A percentile compares a stretch with the other conserved stretches of the same genome.
Evolutionary conservation across 306 rosid genomes (phyloP).

Genomic region (Lathyrus sativus): DNA sequence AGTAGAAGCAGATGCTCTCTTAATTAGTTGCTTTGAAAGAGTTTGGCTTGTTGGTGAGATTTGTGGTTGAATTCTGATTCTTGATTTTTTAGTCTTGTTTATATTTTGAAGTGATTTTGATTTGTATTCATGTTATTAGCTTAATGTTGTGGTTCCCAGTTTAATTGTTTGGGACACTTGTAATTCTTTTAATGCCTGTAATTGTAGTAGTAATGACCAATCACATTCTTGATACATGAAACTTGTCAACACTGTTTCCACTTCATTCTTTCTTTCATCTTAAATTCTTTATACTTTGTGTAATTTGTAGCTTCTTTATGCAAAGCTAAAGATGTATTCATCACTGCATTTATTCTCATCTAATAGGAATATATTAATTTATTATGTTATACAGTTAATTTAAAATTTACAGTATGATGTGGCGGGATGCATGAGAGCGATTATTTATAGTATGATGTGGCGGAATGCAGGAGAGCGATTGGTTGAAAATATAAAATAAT

Average conservation of each 20-base stretch:
- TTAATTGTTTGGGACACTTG: slow-evolving; percentile 51
- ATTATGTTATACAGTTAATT: too few species aligned
- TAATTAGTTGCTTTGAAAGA: slow-evolving; percentile 32
- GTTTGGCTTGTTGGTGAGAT: slow-evolving; percentile 47
- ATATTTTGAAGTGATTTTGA: slow-evolving; percentile 58
- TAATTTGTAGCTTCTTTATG: too few species aligned
- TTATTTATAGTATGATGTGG: too few species aligned
- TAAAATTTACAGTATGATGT: too few species aligned
- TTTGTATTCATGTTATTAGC: slow-evolving; percentile 46
- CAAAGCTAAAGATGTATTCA: too few species aligned
- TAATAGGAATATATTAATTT: too few species aligned
- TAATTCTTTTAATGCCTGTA: slow-evolving; percentile 64
- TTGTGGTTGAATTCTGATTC: slow-evolving; percentile 53
- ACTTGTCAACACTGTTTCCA: slow-evolving; percentile 32
- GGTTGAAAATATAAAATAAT: too few species aligned
- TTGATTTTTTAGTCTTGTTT: slow-evolving; percentile 57
- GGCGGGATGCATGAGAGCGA: too few species aligned
- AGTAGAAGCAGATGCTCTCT: slow-evolving; percentile 33
- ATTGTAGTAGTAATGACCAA: slow-evolving; percentile 50
- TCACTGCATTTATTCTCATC: too few species aligned
- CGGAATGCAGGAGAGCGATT: too few species aligned
- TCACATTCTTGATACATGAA: slow-evolving; percentile 47
- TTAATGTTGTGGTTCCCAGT: slow-evolving; percentile 40
- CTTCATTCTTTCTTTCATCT: neutral
- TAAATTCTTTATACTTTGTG: too few species aligned